These are phyloP conservation scores for Deinandra increscens DNA, from an alignment of 129 eudicot genomes.

Conservation along the genomic window DNA sequence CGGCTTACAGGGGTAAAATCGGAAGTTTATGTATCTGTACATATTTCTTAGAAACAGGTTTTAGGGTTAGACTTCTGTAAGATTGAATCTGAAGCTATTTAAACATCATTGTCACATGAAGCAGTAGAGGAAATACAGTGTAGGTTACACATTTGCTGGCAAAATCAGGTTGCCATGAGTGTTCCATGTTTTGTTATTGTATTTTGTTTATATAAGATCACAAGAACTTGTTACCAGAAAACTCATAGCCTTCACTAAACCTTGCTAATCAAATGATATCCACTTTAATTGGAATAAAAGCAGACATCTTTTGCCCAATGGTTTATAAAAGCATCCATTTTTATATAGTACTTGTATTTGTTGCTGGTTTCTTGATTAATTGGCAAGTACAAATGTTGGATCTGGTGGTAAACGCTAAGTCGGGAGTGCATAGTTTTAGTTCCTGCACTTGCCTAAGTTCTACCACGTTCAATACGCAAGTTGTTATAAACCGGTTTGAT, in stretches of 20 bases:
- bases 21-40: not conserved
- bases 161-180: slow-evolving; percentile 11
- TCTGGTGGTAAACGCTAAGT: too few species aligned
- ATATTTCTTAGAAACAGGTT: slow-evolving; percentile 36
- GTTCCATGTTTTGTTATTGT: not conserved
- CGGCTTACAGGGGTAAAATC: not conserved
- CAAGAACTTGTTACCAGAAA: too few species aligned
- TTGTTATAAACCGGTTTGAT: too few species aligned
- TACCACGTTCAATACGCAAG: too few species aligned
- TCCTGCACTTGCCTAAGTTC: too few species aligned
- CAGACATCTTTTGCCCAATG: not conserved
- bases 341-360: not conserved
- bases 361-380: too few species aligned
- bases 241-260: too few species aligned
- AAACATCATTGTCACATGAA: slow-evolving; percentile 23
- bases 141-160: slow-evolving; percentile 13
- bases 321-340: not conserved
- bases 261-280: too few species aligned
- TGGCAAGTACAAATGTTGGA: too few species aligned
- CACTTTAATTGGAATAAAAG: slow-evolving; percentile 4
- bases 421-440: too few species aligned
- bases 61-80: slow-evolving; percentile 26
- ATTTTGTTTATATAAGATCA: not conserved
- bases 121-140: slow-evolving; percentile 20
- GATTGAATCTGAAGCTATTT: slow-evolving; percentile 17